Evolutionary conservation across 1,284 basidiomycete species (phyloP).

Genomic region (Tetrapyrgos nigripes): DNA sequence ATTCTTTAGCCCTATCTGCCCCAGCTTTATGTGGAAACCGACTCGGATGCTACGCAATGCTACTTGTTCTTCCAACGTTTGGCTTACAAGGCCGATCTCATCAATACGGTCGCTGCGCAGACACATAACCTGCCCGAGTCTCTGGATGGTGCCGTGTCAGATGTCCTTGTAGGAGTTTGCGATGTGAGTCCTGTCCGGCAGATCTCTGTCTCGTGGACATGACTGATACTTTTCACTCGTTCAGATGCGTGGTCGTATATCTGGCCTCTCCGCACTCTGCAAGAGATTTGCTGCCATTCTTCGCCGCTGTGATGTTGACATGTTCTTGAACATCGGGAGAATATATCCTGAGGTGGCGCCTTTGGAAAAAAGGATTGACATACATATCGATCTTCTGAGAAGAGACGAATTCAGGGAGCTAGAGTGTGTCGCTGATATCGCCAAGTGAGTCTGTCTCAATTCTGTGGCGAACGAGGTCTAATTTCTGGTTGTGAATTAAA

Average conservation of each 20-base stretch:
- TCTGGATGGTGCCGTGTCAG: conserved; percentile 80
- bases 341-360: conserved; percentile 86
- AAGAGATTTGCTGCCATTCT: conserved; percentile 88
- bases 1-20: conserved; percentile 78
- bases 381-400: conserved; percentile 85
- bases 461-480: not conserved
- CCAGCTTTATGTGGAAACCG: conserved; percentile 84
- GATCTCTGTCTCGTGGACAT: not conserved
- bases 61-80: conserved; percentile 93
- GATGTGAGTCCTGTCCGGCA: conserved; percentile 60
- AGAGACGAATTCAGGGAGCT: conserved; percentile 91
- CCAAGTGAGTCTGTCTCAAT: conserved; percentile 62
- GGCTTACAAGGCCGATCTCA: conserved; percentile 83
- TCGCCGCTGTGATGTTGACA: conserved; percentile 78
- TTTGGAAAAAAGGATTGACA: conserved; percentile 91
- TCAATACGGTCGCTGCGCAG: conserved; percentile 82
- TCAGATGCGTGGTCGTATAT: conserved; percentile 83
- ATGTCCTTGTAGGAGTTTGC: conserved; percentile 87
- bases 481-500: conserved; percentile 34
- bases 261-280: conserved; percentile 81
- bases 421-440: conserved; percentile 90
- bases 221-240: conserved; percentile 1
- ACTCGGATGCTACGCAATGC: conserved; percentile 85
- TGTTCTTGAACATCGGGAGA: conserved; percentile 85
- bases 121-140: conserved; percentile 84